Percentiles rank a stretch among this genome's conserved stretches.
Evolutionary conservation across 108 stramenopile species (phyloP).

Genomic region (Nitzschia sp.): DNA sequence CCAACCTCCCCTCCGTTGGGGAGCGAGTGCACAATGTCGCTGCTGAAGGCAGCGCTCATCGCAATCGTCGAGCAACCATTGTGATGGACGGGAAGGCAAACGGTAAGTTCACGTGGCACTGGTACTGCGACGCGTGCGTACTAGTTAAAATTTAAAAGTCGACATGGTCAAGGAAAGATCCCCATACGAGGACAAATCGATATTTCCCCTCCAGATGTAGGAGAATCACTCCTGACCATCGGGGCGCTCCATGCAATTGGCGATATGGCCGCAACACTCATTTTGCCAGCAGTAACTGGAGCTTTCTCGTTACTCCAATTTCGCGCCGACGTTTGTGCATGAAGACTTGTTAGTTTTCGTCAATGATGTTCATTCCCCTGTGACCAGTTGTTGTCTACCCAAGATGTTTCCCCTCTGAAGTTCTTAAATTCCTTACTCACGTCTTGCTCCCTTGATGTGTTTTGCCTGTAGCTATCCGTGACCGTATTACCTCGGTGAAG

Average conservation of each 20-base stretch:
- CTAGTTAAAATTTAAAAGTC: not conserved
- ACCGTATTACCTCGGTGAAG: slow-evolving; percentile 88
- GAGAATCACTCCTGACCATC: too few species aligned
- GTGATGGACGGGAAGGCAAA: slow-evolving; percentile 92
- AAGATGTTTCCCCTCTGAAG: too few species aligned
- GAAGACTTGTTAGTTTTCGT: too few species aligned
- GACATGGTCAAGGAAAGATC: not conserved
- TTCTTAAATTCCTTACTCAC: not conserved
- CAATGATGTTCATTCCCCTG: too few species aligned
- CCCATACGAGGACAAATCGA: too few species aligned
- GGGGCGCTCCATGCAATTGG: too few species aligned
- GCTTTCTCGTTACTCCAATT: too few species aligned
- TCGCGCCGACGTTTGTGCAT: too few species aligned
- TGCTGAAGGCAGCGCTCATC: slow-evolving; percentile 54
- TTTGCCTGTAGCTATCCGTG: slow-evolving; percentile 73
- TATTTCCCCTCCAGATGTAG: too few species aligned
- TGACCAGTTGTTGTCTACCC: too few species aligned
- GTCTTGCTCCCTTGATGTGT: not conserved
- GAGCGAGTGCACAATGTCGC: slow-evolving; percentile 50
- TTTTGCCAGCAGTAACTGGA: too few species aligned
- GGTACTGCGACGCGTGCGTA: slow-evolving; percentile 11
- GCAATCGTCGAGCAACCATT: slow-evolving; percentile 76
- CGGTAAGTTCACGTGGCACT: slow-evolving; percentile 49
- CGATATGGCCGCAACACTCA: too few species aligned
- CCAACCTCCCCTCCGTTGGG: slow-evolving; percentile 42